A percentile compares a stretch with the other conserved stretches of the same genome.
Conservation (phyloP, 2,329 filamentous ascomycete genomes). For the Fusarium beomiforme region DNA sequence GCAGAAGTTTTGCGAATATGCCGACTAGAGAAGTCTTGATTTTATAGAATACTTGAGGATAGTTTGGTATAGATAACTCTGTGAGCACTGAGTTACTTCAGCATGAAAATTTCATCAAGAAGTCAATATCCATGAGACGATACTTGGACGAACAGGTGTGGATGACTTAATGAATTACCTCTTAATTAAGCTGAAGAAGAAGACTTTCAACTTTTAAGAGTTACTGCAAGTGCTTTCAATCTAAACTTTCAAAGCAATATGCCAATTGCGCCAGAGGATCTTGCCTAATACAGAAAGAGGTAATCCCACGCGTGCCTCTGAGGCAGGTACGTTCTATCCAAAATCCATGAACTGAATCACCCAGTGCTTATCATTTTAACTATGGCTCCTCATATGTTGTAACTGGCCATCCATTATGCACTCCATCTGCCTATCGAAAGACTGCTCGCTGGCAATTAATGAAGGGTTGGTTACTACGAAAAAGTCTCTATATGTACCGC, state of each 20-base stretch:
- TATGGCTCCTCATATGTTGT: no score
- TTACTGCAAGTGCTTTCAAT: background rate
- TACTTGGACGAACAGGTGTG: background rate
- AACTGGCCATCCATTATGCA: no score
- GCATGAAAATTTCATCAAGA: background rate
- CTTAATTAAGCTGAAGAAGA: rapidly evolving
- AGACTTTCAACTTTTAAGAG: rapidly evolving
- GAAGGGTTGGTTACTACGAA: no score
- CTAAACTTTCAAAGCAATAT: no score
- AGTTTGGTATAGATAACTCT: background rate
- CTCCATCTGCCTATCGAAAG: no score
- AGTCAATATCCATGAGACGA: background rate
- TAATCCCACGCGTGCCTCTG: no score
- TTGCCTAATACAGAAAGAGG: background rate
- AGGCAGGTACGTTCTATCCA: no score
- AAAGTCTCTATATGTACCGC: no score
- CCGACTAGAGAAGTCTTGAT: background rate
- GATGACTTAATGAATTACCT: background rate
- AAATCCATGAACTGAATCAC: no score
- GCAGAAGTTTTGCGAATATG: no score
- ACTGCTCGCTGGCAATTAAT: no score
- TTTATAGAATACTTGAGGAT: background rate
- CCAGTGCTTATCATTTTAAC: no score
- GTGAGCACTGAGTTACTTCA: background rate
- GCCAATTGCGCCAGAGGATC: background rate